Percentiles rank a stretch among this genome's conserved stretches.
Evolutionary conservation across 2,329 filamentous ascomycete genomes (phyloP).

Genomic region (Harringtonia aguacate): DNA sequence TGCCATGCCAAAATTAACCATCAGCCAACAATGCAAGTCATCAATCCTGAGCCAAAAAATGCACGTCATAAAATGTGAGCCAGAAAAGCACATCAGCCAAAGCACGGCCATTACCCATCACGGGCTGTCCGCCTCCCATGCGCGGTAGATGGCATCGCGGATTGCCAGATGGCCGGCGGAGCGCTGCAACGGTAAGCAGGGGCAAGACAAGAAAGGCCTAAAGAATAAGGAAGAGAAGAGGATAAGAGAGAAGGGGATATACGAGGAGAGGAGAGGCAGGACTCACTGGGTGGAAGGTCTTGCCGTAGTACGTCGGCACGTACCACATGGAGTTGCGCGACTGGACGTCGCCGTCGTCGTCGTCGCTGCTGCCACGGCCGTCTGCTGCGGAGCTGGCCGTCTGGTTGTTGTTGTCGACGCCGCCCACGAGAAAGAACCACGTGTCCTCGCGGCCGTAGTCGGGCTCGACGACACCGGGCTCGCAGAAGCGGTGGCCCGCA

Average conservation of each 20-base stretch:
- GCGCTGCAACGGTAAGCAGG: conserved; percentile 14
- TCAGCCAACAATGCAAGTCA: too few species aligned
- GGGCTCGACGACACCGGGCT: conserved; percentile 25
- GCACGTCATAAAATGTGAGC: too few species aligned
- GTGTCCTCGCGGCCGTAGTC: conserved; percentile 31
- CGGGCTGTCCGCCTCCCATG: conserved; percentile 16
- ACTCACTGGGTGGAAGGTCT: conserved; percentile 14
- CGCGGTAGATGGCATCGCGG: conserved; percentile 21
- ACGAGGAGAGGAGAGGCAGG: neutral
- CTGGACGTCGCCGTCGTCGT: conserved; percentile 23
- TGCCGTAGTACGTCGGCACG: conserved; percentile 13
- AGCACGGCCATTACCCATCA: neutral
- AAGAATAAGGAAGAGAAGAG: neutral
- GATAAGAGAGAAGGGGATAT: neutral
- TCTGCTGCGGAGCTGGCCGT: conserved; percentile 12
- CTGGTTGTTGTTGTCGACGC: conserved; percentile 25
- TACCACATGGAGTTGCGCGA: conserved; percentile 34
- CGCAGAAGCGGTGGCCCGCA: conserved; percentile 31
- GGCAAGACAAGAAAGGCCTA: too few species aligned
- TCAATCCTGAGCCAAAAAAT: too few species aligned
- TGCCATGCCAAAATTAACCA: too few species aligned
- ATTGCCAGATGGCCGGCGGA: conserved; percentile 27
- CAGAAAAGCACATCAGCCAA: too few species aligned
- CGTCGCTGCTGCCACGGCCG: conserved; percentile 24
- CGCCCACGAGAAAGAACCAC: conserved; percentile 38